A percentile compares a stretch with the other conserved stretches of the same genome.
These are phyloP conservation scores for Epichloe brachyelytri DNA, from an alignment of 2,329 filamentous ascomycete species.

Conservation along the genomic window DNA sequence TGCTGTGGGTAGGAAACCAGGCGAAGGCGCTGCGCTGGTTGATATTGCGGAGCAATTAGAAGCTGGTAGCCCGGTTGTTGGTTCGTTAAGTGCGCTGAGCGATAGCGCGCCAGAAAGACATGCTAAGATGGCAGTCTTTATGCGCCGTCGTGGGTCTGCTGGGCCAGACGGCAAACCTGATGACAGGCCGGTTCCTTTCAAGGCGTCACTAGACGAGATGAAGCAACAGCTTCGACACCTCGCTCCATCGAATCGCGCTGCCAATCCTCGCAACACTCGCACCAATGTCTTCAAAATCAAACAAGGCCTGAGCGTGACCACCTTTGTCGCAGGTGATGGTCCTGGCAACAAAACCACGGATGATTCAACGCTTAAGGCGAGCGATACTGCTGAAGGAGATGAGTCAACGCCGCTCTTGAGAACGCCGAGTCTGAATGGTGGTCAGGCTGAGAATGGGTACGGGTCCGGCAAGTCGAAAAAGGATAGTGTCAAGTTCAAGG, in stretches of 20 bases:
- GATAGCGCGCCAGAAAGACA: conserved; percentile 31
- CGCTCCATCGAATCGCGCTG: conserved; percentile 53
- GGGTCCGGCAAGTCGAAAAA: conserved; percentile 8
- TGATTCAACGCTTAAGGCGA: background rate
- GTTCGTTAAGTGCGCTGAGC: conserved; percentile 23
- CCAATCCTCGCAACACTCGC: conserved; percentile 46
- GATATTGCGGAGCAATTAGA: conserved; percentile 31
- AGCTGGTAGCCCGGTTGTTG: conserved; percentile 16
- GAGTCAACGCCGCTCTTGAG: conserved; percentile 10
- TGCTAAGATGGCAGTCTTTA: conserved; percentile 41
- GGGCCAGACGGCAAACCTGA: conserved; percentile 38
- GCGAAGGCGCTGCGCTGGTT: conserved; percentile 18
- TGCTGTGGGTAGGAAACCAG: conserved; percentile 18
- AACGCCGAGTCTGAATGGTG: conserved; percentile 1
- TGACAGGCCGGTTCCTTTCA: conserved; percentile 36
- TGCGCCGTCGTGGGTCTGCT: conserved; percentile 45
- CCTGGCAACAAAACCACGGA: conserved; percentile 4
- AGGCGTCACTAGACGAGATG: conserved; percentile 50
- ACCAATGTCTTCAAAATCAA: conserved; percentile 58
- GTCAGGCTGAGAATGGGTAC: conserved; percentile 5
- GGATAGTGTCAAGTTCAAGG: background rate
- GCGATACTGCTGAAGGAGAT: background rate
- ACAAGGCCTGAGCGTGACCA: conserved; percentile 19
- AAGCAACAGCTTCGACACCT: conserved; percentile 47
- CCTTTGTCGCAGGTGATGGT: conserved; percentile 4